Evolutionary conservation across 2,329 filamentous ascomycete genomes (phyloP), one percentile per base, ranked within the genome.

Genomic region (Aspergillus ustus): DNA sequence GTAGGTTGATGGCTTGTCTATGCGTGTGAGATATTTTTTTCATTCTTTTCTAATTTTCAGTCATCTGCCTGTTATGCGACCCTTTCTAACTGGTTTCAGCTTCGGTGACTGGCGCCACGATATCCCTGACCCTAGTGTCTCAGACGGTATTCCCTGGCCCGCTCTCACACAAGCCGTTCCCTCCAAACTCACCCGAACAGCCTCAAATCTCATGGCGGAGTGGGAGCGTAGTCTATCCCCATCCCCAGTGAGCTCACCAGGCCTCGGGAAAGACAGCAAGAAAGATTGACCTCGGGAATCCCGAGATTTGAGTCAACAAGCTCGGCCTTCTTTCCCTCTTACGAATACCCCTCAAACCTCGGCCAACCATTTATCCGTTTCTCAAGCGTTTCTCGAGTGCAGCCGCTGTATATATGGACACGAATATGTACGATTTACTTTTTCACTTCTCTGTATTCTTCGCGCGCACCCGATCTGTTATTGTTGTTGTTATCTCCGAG

Each of bases 141-240:
- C 75, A 43, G 78, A 80, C 54, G 73, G 75, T 55, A 81, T 83
- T 15, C 81, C 90, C 29, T 92, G 91, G 79, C 88, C 89, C 52
- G 85, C 89, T 52, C 84, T 96, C 59, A 89, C 88, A 72, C 88
- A 89, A 66, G 79, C 93, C 46, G 85, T 87, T 8, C 91, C 93
- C 0, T 88, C 87, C 67, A 93, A 92, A 69, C 80, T 97, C 68
- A 91, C 92, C 73, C 86, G 88, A 43, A 94, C 91, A 0, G 91
- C 93, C n/a, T 91, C 89, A 40, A 91, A 90, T 64, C 83, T 97
- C 60, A 92, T 97, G 87, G 90, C 89, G 66, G 93, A 97, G 73
- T 96, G 92, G 91, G 94, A 98, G 80, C 91, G 88, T 75, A 91
- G 86, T 67, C 80, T 93, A 15, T 87, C 85, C 2, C 82, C 87